Percentiles rank a stretch among this genome's conserved stretches.
These are phyloP conservation scores for Lodderomyces margitis DNA, from an alignment of 1,139 yeast species.

Conservation along the genomic window DNA sequence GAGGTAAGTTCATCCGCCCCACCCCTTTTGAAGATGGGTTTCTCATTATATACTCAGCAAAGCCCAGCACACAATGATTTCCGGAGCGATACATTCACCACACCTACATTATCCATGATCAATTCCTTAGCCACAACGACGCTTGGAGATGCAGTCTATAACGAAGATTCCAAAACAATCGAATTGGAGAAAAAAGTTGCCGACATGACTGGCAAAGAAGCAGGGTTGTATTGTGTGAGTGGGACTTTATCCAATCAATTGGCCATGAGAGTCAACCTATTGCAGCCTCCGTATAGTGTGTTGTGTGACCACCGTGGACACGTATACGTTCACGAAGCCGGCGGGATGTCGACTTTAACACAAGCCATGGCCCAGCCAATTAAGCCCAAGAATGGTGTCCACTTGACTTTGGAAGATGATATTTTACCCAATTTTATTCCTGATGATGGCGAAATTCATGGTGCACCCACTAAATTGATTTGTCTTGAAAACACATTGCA, in stretches of 20 bases:
- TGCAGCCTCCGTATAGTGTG: conserved; percentile 46
- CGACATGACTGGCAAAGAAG: conserved; percentile 38
- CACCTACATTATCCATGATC: conserved; percentile 43
- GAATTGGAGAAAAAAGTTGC: conserved; percentile 36
- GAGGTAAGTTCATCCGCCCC: too few species aligned
- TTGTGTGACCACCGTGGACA: conserved; percentile 43
- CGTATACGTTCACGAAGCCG: conserved; percentile 43
- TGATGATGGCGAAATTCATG: conserved; percentile 48
- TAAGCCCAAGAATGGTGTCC: conserved; percentile 34
- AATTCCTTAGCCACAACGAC: conserved; percentile 27
- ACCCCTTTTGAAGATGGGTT: conserved; percentile 15
- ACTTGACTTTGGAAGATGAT: conserved; percentile 42
- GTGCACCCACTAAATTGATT: conserved; percentile 47
- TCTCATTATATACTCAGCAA: conserved; percentile 18
- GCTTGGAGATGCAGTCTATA: conserved; percentile 45
- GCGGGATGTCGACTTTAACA: conserved; percentile 44
- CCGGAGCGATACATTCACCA: conserved; percentile 48
- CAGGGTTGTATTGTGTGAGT: conserved; percentile 43
- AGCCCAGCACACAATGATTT: conserved; percentile 39
- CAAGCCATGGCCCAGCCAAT: conserved; percentile 47
- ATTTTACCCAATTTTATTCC: conserved; percentile 39
- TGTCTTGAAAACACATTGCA: conserved; percentile 47
- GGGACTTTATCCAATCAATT: conserved; percentile 49
- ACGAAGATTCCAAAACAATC: conserved; percentile 39
- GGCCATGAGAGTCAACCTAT: conserved; percentile 38